phyloP scores from a whole-genome alignment of 192 early-diverging fungal species.

The Backusella liffmaniae region DNA sequence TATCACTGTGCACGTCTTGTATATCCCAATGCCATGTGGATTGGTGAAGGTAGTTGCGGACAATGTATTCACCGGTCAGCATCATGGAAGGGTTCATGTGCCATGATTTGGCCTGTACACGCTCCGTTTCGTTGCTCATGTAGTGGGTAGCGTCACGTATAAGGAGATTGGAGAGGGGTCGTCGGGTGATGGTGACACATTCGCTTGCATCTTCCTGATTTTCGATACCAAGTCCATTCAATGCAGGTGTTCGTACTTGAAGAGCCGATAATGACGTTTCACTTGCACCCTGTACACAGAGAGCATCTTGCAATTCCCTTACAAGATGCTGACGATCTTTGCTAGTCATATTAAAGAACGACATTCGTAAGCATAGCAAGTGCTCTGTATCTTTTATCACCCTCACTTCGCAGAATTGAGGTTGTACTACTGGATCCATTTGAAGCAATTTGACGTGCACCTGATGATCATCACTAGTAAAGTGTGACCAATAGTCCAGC shows the following conservation, averaged over 20 bases:
- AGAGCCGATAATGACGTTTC: neutral
- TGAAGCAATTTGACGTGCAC: slow-evolving; percentile 27
- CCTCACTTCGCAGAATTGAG: slow-evolving; percentile 32
- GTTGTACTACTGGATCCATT: neutral
- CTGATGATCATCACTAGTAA: slow-evolving; percentile 23
- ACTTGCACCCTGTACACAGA: neutral
- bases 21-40: slow-evolving; percentile 51
- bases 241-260: neutral
- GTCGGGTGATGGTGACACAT: slow-evolving; percentile 10
- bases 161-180: slow-evolving; percentile 43
- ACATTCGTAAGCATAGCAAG: slow-evolving; percentile 20
- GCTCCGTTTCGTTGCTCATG: slow-evolving; percentile 5
- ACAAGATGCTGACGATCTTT: slow-evolving; percentile 11
- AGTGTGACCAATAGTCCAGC: slow-evolving; percentile 16
- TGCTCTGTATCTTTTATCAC: slow-evolving; percentile 27
- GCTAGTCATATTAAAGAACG: slow-evolving; percentile 35
- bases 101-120: slow-evolving; percentile 22
- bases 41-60: slow-evolving; percentile 50
- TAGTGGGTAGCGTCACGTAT: slow-evolving; percentile 42
- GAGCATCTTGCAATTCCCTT: slow-evolving; percentile 22
- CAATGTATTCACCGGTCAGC: slow-evolving; percentile 39
- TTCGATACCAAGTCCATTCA: slow-evolving; percentile 2
- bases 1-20: slow-evolving; percentile 36
- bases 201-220: neutral
- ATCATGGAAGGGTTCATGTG: slow-evolving; percentile 26